These are phyloP conservation scores for Pogostemon cablin DNA, from an alignment of 257 asterid species.

Conservation along the genomic window DNA sequence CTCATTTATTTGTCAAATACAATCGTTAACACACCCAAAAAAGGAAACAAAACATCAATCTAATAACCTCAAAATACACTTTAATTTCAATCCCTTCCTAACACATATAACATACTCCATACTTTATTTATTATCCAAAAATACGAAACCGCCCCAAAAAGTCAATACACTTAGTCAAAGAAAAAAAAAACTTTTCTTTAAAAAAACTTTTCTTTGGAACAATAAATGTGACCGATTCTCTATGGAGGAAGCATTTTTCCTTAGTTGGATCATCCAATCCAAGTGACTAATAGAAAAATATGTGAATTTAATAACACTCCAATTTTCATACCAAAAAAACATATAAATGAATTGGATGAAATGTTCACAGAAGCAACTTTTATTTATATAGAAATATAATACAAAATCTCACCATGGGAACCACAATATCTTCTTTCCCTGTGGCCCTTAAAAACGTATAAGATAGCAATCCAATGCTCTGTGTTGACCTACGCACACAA, in stretches of 20 bases:
- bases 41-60: too few species aligned
- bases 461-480: constrained; percentile 87
- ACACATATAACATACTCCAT: too few species aligned
- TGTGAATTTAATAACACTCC: constrained; percentile 6
- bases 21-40: too few species aligned
- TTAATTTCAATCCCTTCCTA: too few species aligned
- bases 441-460: constrained; percentile 81
- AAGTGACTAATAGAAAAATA: constrained; percentile 18
- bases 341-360: constrained; percentile 8
- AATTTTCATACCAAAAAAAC: neutral
- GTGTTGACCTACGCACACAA: constrained; percentile 59
- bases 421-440: constrained; percentile 85
- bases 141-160: too few species aligned
- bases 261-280: constrained; percentile 11
- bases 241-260: neutral
- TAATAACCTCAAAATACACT: too few species aligned
- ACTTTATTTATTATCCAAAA: too few species aligned
- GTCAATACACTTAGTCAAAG: too few species aligned
- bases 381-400: constrained; percentile 1
- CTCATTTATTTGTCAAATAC: too few species aligned
- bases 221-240: too few species aligned
- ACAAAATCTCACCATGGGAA: constrained; percentile 74
- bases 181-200: too few species aligned
- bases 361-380: constrained; percentile 8
- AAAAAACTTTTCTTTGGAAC: too few species aligned